Conservation (phyloP, 495 filamentous ascomycete species). For the Penicillium antarcticum region DNA sequence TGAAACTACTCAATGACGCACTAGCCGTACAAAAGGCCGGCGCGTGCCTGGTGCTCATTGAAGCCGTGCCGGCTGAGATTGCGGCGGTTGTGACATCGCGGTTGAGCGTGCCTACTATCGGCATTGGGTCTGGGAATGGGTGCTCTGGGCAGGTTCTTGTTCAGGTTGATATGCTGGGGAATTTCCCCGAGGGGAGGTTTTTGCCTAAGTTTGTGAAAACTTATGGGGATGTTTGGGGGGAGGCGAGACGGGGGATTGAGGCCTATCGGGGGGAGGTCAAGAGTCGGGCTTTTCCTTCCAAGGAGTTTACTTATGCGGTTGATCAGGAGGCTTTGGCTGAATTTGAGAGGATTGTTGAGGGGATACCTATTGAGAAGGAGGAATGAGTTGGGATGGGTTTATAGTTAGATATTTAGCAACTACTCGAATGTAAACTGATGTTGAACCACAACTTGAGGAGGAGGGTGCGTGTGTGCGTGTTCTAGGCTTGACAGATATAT, state of each 20-base stretch:
- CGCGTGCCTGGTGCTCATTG: slow-evolving; percentile 78
- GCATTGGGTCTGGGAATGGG: slow-evolving; percentile 91
- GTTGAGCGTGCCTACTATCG: slow-evolving; percentile 87
- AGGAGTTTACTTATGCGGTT: slow-evolving; percentile 89
- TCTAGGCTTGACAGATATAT: no score
- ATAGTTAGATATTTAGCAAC: no score
- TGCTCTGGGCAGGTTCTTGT: slow-evolving; percentile 96
- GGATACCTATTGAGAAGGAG: not conserved
- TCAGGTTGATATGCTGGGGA: slow-evolving; percentile 92
- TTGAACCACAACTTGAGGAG: no score
- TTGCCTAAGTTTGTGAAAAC: slow-evolving; percentile 96
- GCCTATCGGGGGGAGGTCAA: slow-evolving; percentile 84
- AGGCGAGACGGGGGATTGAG: slow-evolving; percentile 74
- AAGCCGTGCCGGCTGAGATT: slow-evolving; percentile 89
- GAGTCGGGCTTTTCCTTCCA: slow-evolving; percentile 75
- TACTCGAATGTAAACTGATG: no score
- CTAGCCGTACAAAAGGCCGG: slow-evolving; percentile 88
- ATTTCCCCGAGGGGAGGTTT: slow-evolving; percentile 87
- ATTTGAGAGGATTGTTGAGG: slow-evolving; percentile 61
- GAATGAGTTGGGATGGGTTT: no score
- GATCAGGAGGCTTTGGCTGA: slow-evolving; percentile 66
- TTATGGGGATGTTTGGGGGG: slow-evolving; percentile 90
- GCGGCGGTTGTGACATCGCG: slow-evolving; percentile 77
- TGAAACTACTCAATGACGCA: slow-evolving; percentile 81
- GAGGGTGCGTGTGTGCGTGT: no score